phyloP scores from a whole-genome alignment of 345 rosid genomes.

The Toxicodendron radicans region DNA sequence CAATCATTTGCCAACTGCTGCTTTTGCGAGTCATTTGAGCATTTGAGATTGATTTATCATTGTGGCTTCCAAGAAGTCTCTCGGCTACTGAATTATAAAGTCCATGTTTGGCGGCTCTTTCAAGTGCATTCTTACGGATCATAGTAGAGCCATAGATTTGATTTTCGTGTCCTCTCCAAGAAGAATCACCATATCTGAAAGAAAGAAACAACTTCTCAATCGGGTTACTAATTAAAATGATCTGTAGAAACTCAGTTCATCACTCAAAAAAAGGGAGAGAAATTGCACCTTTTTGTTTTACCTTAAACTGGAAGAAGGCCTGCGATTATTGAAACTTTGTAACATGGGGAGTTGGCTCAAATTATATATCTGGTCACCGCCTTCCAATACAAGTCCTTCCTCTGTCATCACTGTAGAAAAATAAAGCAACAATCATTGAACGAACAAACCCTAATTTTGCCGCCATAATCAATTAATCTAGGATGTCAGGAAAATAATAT shows the following conservation, averaged over 20 bases:
- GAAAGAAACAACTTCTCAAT: not conserved
- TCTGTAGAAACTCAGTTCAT: not conserved
- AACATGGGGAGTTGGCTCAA: conserved; percentile 67
- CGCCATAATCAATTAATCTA: not conserved
- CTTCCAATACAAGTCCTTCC: conserved; percentile 48
- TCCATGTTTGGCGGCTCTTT: conserved; percentile 31
- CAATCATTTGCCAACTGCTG: conserved; percentile 15
- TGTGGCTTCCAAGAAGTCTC: conserved; percentile 29
- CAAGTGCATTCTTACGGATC: conserved; percentile 22
- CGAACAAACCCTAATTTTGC: conserved; percentile 36
- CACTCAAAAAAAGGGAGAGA: not conserved
- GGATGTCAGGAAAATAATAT: not conserved
- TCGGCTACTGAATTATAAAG: conserved; percentile 35
- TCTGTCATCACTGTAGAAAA: conserved; percentile 37
- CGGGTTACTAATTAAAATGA: not conserved
- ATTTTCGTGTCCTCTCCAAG: conserved; percentile 42
- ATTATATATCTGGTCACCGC: conserved; percentile 47
- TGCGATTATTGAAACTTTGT: conserved; percentile 51
- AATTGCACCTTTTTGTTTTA: conserved; percentile 16
- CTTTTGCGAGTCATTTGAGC: conserved; percentile 3
- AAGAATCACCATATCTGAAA: conserved; percentile 42
- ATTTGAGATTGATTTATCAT: conserved; percentile 30
- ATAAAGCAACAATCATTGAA: conserved; percentile 1
- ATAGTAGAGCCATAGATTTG: conserved; percentile 19
- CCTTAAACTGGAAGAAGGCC: conserved; percentile 41